Conservation (phyloP, 768 basidiomycete species). For the Russula dissimulans region DNA sequence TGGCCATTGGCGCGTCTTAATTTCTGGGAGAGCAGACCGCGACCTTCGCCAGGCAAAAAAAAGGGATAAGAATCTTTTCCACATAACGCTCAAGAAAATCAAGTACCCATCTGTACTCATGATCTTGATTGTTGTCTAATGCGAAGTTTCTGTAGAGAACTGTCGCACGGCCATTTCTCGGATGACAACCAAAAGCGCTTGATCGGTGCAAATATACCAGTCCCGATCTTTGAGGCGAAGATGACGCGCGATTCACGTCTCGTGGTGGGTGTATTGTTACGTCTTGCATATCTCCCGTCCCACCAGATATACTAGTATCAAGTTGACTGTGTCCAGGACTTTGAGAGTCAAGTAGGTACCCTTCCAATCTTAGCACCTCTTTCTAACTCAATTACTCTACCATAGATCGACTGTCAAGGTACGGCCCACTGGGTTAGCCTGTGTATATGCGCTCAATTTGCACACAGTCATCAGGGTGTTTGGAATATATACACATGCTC, state of each 20-base stretch:
- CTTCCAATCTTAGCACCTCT: not conserved
- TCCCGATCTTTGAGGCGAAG: slow-evolving; percentile 64
- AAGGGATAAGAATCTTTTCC: slow-evolving; percentile 38
- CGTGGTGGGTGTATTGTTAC: not conserved
- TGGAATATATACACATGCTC: slow-evolving; percentile 41
- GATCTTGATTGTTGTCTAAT: not conserved
- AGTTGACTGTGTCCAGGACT: slow-evolving; percentile 19
- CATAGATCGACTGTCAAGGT: slow-evolving; percentile 35
- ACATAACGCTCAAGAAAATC: slow-evolving; percentile 58
- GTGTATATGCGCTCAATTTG: not conserved
- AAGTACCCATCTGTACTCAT: slow-evolving; percentile 30
- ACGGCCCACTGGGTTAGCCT: not conserved
- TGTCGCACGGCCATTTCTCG: slow-evolving; percentile 63
- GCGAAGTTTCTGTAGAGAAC: slow-evolving; percentile 36
- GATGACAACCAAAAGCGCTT: slow-evolving; percentile 57
- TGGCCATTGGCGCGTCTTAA: slow-evolving; percentile 54
- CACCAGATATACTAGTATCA: slow-evolving; percentile 21
- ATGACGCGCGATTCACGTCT: slow-evolving; percentile 34
- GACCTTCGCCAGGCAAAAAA: slow-evolving; percentile 41
- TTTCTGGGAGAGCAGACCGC: slow-evolving; percentile 41
- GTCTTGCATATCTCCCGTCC: not conserved
- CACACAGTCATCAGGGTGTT: slow-evolving; percentile 38
- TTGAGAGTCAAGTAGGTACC: slow-evolving; percentile 10
- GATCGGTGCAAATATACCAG: slow-evolving; percentile 32
- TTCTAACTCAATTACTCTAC: not conserved